Evolutionary conservation across 176 grass and related monocot species (phyloP), one percentile per base, ranked within the genome.

Genomic region (Aegilops speltoides): DNA sequence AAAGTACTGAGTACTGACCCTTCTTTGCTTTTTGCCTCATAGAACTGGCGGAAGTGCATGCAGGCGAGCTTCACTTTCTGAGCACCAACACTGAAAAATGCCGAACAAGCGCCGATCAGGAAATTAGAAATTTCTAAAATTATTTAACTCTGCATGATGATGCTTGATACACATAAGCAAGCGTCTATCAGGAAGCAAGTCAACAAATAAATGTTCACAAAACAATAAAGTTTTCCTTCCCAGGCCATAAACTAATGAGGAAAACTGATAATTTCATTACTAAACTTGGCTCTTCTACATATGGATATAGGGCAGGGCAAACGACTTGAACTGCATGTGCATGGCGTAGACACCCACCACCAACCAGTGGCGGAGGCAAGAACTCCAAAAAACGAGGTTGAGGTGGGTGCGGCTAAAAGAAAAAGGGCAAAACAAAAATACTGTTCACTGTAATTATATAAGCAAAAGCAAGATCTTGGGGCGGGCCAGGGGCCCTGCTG

Each of bases 51-150:
- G 31, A 56, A 77, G 25, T 77, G 46, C 28, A 31, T 10, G 46
- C 74, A 56, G 4, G 16, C 5, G 10, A 77, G 46, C 74, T 90
- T 92, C 78, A 97, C 91, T 87, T 87, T 95, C 81, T 89, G 79
- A 87, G 90, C 95, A 10, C 95, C 95, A 86, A 97, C 89, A 82
- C 95, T 97, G 89, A 36, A 89, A 93, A 45, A 81, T 59, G 56
- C 8, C 16, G 45, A 76, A 68, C 66, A 78, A 88, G 25, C 60
- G 9, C 0, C 16, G 2, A 79, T 73, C 45, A 89, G 64, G 24
- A 59, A 8, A 80, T 10, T 31, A 34, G 15, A 23, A 26, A 65
- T 74, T 75, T 43, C 32, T 22, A 69, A 85, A 22, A 3, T 34
- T 16, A 36, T 77, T 62, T 1, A 79, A 63, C 16, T 40, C 16